These are phyloP conservation scores for Pugionium dolabratum DNA, from an alignment of 345 rosid species.

Conservation along the genomic window DNA sequence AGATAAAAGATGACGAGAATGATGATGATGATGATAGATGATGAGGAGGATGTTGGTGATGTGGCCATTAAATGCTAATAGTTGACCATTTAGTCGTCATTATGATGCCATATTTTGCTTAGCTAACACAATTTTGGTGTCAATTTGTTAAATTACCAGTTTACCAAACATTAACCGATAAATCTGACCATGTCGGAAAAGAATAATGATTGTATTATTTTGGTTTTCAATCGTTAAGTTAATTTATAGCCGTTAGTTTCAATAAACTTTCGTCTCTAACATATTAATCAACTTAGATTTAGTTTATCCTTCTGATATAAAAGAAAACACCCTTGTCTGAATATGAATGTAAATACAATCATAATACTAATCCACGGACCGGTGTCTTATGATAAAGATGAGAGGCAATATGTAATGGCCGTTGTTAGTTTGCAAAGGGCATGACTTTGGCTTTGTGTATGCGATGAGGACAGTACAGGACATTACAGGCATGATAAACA, in stretches of 20 bases:
- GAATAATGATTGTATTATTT: no score
- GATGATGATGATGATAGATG: no score
- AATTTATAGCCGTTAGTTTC: neutral
- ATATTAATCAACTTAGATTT: neutral
- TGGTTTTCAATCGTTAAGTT: no score
- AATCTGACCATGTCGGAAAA: neutral
- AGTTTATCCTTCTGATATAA: neutral
- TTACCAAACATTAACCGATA: neutral
- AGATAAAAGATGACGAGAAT: no score
- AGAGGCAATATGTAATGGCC: conserved; percentile 25
- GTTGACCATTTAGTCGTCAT: no score
- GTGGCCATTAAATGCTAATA: no score
- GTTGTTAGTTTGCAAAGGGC: conserved; percentile 33
- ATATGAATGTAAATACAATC: neutral
- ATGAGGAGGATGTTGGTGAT: no score
- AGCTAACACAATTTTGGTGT: neutral
- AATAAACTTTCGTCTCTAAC: neutral
- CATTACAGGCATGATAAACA: neutral
- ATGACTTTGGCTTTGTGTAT: conserved; percentile 13
- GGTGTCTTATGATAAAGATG: conserved; percentile 29
- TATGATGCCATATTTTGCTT: neutral
- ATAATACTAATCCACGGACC: neutral
- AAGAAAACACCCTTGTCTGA: neutral
- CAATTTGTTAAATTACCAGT: neutral
- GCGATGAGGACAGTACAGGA: neutral